Percentiles rank a stretch among this genome's conserved stretches.
Evolutionary conservation across 2,329 filamentous ascomycete species (phyloP).

Genomic region (Pseudofabraea citricarpa): DNA sequence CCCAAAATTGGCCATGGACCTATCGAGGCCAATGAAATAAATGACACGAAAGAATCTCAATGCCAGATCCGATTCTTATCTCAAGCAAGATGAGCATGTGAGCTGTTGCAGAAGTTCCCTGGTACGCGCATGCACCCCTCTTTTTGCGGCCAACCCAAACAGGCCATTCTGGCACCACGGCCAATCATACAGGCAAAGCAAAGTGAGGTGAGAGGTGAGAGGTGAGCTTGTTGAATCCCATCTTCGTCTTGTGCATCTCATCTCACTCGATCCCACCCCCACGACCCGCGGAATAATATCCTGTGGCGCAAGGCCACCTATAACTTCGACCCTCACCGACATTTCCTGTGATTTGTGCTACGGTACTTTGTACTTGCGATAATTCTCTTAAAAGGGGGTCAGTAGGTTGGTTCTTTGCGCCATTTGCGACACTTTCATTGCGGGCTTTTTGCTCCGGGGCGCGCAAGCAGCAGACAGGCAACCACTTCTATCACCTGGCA

Average conservation of each 20-base stretch:
- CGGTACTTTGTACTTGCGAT: not conserved
- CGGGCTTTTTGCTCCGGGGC: no score
- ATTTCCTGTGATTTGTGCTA: not conserved
- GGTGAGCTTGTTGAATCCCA: no score
- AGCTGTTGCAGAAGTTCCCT: conserved; percentile 2
- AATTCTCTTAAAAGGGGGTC: no score
- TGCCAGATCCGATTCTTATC: conserved; percentile 10
- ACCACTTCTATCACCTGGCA: no score
- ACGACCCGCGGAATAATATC: no score
- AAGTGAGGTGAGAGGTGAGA: no score
- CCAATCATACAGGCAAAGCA: no score
- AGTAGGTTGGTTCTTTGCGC: no score
- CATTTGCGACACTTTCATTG: not conserved
- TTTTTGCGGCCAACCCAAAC: not conserved
- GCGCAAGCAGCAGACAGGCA: conserved; percentile 7
- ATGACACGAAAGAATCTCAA: no score
- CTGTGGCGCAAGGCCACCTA: not conserved
- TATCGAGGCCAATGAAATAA: conserved; percentile 5
- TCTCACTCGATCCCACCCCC: not conserved
- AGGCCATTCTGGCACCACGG: no score
- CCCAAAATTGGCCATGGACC: not conserved
- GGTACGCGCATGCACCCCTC: conserved; percentile 7
- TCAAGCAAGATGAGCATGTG: not conserved
- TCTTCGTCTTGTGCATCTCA: not conserved
- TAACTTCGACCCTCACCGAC: not conserved